These are phyloP conservation scores for Lepidium campestre DNA, from an alignment of 441 rosid species.

Conservation along the genomic window DNA sequence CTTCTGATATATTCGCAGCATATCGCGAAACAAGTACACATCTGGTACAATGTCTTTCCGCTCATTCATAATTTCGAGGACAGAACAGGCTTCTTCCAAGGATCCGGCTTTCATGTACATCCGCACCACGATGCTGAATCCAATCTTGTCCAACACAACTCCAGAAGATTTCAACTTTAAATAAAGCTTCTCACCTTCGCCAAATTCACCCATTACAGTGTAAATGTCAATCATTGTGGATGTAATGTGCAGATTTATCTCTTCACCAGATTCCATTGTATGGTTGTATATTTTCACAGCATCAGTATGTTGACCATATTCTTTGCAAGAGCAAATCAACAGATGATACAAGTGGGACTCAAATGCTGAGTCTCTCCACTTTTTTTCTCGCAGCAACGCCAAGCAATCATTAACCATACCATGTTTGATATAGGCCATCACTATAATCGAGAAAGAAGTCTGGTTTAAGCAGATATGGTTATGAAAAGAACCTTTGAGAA, in stretches of 20 bases:
- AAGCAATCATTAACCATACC: conserved; percentile 64
- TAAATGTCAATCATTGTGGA: conserved; percentile 80
- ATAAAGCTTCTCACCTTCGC: conserved; percentile 65
- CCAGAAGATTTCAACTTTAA: conserved; percentile 57
- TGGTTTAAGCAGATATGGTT: conserved; percentile 58
- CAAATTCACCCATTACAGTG: conserved; percentile 42
- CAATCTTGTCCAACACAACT: conserved; percentile 62
- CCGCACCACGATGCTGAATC: conserved; percentile 66
- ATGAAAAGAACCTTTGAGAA: conserved; percentile 60
- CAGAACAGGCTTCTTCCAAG: conserved; percentile 61
- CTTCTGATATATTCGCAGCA: conserved; percentile 80
- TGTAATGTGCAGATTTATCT: conserved; percentile 60
- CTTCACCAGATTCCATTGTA: conserved; percentile 34
- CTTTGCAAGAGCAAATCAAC: conserved; percentile 80
- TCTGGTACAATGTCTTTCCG: conserved; percentile 62
- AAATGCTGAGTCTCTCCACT: conserved; percentile 72
- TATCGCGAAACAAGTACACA: conserved; percentile 61
- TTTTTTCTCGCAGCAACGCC: conserved; percentile 45
- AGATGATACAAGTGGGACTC: conserved; percentile 84
- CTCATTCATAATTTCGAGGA: conserved; percentile 63
- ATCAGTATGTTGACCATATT: conserved; percentile 47
- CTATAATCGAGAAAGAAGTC: conserved; percentile 73
- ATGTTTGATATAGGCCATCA: conserved; percentile 76
- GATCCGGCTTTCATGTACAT: conserved; percentile 79
- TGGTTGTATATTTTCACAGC: conserved; percentile 59